These are phyloP conservation scores for Chrysanthemum lavandulifolium DNA, from an alignment of 129 eudicot species.

Conservation along the genomic window DNA sequence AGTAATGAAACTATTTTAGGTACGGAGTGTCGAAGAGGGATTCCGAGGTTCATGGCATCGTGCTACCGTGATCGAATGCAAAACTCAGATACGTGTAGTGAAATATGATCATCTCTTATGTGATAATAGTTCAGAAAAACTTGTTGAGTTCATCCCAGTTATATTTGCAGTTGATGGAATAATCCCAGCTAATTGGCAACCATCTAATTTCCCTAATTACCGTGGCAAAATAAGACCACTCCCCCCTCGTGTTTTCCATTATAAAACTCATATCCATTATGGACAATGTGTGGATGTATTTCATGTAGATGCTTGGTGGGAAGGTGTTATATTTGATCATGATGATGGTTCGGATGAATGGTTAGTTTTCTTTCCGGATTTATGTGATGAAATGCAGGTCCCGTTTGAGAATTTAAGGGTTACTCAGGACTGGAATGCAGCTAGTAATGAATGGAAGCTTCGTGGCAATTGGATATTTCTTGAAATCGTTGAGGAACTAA, in stretches of 20 bases:
- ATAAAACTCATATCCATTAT: constrained; percentile 33
- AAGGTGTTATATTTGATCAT: constrained; percentile 80
- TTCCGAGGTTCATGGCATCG: constrained; percentile 73
- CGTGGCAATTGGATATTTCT: constrained; percentile 79
- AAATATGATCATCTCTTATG: constrained; percentile 45
- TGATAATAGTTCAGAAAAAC: constrained; percentile 34
- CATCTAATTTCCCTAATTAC: constrained; percentile 29
- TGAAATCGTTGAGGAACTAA: constrained; percentile 53
- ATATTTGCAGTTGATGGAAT: constrained; percentile 51
- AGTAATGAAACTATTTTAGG: constrained; percentile 38
- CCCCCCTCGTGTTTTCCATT: constrained; percentile 28
- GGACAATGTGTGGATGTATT: constrained; percentile 82
- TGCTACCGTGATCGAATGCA: constrained; percentile 42
- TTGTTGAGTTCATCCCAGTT: constrained; percentile 46
- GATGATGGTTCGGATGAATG: constrained; percentile 46
- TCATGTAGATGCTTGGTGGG: constrained; percentile 89
- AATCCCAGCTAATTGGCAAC: constrained; percentile 6
- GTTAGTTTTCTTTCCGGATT: constrained; percentile 76
- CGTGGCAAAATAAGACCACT: constrained; percentile 67
- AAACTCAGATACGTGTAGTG: constrained; percentile 37
- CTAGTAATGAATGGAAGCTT: constrained; percentile 51
- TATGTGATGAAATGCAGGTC: constrained; percentile 62
- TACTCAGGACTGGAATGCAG: constrained; percentile 78
- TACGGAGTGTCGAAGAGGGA: constrained; percentile 72
- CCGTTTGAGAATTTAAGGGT: constrained; percentile 39